phyloP scores from a whole-genome alignment of 2,329 filamentous ascomycete genomes.

The Alternaria arbusti region DNA sequence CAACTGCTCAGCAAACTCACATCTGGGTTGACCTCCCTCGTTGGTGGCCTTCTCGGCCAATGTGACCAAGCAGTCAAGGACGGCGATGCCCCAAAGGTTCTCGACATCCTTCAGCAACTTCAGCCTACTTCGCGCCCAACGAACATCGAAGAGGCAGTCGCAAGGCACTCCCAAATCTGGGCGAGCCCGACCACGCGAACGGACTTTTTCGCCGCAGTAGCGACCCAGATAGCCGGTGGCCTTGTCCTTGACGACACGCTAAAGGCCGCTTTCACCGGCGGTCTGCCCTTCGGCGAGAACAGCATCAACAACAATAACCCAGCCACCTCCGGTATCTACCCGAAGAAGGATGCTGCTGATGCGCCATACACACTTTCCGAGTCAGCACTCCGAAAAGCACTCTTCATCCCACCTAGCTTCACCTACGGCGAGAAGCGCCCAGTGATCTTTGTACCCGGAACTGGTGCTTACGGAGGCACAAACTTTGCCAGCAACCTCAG shows the following conservation, averaged over 20 bases:
- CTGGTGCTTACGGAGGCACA: slow-evolving; percentile 56
- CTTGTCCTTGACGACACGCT: slow-evolving; percentile 25
- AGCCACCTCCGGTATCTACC: slow-evolving; percentile 43
- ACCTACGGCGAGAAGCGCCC: slow-evolving; percentile 53
- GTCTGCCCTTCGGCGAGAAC: slow-evolving; percentile 27
- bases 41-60: slow-evolving; percentile 14
- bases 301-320: slow-evolving; percentile 34
- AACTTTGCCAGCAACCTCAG: slow-evolving; percentile 58
- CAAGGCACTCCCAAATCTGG: slow-evolving; percentile 21
- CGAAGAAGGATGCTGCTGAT: slow-evolving; percentile 49
- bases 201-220: slow-evolving; percentile 25
- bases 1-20: slow-evolving; percentile 12
- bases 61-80: slow-evolving; percentile 21
- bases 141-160: slow-evolving; percentile 16
- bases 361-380: slow-evolving; percentile 59
- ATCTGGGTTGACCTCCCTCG: slow-evolving; percentile 6
- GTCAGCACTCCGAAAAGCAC: slow-evolving; percentile 55
- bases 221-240: slow-evolving; percentile 29
- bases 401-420: slow-evolving; percentile 60
- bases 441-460: slow-evolving; percentile 62
- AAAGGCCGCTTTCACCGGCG: slow-evolving; percentile 14
- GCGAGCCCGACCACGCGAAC: slow-evolving; percentile 19
- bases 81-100: slow-evolving; percentile 14
- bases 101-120: slow-evolving; percentile 20
- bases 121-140: slow-evolving; percentile 23